phyloP scores from a whole-genome alignment of 305 asterid species.

The Stenogyne calaminthoides region DNA sequence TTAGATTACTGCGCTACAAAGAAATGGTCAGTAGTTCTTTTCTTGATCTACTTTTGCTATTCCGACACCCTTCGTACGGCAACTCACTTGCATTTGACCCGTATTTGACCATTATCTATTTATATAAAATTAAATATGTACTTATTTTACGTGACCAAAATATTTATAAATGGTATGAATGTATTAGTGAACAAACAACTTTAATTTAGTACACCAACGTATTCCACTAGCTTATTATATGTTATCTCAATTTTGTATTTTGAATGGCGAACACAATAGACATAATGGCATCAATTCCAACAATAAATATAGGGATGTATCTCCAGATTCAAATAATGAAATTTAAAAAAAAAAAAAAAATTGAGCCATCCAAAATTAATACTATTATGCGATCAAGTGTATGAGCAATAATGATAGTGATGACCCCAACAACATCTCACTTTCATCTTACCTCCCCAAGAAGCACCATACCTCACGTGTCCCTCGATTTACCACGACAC shows the following conservation, averaged over 20 bases:
- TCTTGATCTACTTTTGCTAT: neutral
- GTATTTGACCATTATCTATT: neutral
- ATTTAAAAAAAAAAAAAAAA: neutral
- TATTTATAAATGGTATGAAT: too few relatives aligned
- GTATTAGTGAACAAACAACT: neutral
- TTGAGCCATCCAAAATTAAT: neutral
- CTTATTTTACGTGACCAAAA: neutral
- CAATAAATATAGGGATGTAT: neutral
- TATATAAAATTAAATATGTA: too few relatives aligned
- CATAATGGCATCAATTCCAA: neutral
- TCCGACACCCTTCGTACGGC: neutral
- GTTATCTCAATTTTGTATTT: neutral
- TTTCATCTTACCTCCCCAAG: conserved; percentile 26
- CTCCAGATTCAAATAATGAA: neutral
- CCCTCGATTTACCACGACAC: neutral
- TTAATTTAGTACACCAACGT: neutral
- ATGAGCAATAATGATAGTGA: neutral
- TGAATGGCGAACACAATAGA: conserved; percentile 3
- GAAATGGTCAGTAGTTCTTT: neutral
- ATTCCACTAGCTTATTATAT: neutral
- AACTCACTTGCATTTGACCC: too few relatives aligned
- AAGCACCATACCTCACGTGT: conserved; percentile 15
- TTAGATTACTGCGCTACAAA: neutral
- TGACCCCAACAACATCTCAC: conserved; percentile 36
- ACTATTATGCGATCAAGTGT: too few relatives aligned